phyloP scores from a whole-genome alignment of 345 rosid genomes.

The Geranium rotundifolium region DNA sequence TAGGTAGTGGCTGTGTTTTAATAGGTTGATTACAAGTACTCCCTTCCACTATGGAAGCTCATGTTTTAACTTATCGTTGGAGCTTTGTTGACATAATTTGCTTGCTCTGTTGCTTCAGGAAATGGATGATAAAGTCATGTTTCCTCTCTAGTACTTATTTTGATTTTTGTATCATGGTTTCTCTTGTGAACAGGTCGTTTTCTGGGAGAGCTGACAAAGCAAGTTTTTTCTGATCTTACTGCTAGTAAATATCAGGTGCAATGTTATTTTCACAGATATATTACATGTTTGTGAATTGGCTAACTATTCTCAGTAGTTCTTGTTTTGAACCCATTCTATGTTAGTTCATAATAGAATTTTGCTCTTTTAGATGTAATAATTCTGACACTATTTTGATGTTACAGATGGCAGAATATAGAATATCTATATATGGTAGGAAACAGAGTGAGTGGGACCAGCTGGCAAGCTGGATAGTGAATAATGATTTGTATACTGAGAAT shows the following conservation, averaged over 20 bases:
- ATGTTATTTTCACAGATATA: not conserved
- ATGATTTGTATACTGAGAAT: slow-evolving; percentile 88
- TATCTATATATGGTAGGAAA: slow-evolving; percentile 96
- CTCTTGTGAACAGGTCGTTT: slow-evolving; percentile 61
- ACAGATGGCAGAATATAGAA: slow-evolving; percentile 99
- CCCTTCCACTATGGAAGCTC: no score
- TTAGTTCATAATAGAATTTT: not conserved
- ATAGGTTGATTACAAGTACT: no score
- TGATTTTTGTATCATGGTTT: not conserved
- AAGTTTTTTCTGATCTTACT: slow-evolving; percentile 81
- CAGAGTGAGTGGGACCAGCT: slow-evolving; percentile 99
- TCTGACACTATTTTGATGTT: slow-evolving; percentile 10
- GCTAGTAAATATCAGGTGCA: slow-evolving; percentile 96
- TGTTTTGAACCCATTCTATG: not conserved
- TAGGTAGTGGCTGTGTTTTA: no score
- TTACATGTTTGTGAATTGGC: not conserved
- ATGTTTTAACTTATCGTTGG: no score
- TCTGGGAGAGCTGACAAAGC: slow-evolving; percentile 85
- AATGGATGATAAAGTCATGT: not conserved
- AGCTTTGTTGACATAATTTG: no score
- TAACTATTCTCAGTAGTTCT: not conserved
- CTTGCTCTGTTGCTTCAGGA: not conserved
- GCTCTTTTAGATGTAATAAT: not conserved
- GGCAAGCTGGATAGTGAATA: slow-evolving; percentile 99
- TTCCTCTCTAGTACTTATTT: not conserved